Conservation (phyloP, 2,329 filamentous ascomycete genomes). For the Pseudovirgaria hyperparasitica region DNA sequence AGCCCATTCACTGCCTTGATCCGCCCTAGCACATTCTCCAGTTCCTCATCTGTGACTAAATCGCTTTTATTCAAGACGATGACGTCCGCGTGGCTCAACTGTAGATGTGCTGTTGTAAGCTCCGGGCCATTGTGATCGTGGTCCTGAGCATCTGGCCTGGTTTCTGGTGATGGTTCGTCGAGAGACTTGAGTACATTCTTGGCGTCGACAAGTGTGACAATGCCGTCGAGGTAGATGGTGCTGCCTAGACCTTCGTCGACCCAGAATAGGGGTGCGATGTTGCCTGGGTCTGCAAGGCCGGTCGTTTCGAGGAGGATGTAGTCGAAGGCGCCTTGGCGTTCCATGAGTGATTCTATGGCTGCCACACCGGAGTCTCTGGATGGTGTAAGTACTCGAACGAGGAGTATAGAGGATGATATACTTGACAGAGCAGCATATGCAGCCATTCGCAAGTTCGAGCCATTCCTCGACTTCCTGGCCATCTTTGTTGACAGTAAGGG, state of each 20-base stretch:
- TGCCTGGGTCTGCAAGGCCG: constrained; percentile 86
- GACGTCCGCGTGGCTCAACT: constrained; percentile 94
- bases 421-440: constrained; percentile 97
- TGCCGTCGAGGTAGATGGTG: constrained; percentile 91
- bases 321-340: constrained; percentile 84
- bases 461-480: constrained; percentile 81
- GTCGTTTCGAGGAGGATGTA: constrained; percentile 97
- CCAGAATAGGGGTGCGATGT: constrained; percentile 94
- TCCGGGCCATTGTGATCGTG: constrained; percentile 46
- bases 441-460: constrained; percentile 92
- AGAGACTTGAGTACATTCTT: constrained; percentile 79
- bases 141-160: constrained; percentile 36
- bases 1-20: constrained; percentile 80
- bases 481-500: constrained; percentile 77
- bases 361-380: constrained; percentile 80
- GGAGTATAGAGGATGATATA: constrained; percentile 23
- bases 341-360: constrained; percentile 92
- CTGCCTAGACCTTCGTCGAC: constrained; percentile 91
- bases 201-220: constrained; percentile 89
- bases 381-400: constrained; percentile 4
- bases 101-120: constrained; percentile 85
- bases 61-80: constrained; percentile 91
- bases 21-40: constrained; percentile 55
- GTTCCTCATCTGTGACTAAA: constrained; percentile 57
- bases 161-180: constrained; percentile 48